These are phyloP conservation scores for Cytospora leucostoma DNA, from an alignment of 2,329 filamentous ascomycete species.

Conservation along the genomic window DNA sequence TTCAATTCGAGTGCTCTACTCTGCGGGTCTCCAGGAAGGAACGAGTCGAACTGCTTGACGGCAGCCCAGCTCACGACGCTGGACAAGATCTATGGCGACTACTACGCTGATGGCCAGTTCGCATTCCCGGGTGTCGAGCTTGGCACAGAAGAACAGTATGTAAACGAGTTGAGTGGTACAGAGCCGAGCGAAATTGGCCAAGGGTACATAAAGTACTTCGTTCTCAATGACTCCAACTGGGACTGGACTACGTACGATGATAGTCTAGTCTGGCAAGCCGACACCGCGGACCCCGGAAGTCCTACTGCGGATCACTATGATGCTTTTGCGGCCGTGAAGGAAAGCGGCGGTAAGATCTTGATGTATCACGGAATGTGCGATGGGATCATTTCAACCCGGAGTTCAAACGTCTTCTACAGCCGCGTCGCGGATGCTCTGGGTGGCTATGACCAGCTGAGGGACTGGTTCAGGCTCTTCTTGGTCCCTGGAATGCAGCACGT, in stretches of 20 bases:
- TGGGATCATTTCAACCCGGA: conserved; percentile 38
- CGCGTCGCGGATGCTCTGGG: conserved; percentile 41
- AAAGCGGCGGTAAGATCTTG: conserved; percentile 43
- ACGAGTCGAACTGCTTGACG: conserved; percentile 23
- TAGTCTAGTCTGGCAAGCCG: conserved; percentile 32
- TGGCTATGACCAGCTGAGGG: conserved; percentile 38
- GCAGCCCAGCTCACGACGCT: conserved; percentile 40
- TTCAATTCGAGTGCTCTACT: conserved; percentile 38
- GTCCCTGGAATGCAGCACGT: conserved; percentile 57
- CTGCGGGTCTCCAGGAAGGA: conserved; percentile 25
- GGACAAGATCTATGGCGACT: conserved; percentile 36
- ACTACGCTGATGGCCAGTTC: conserved; percentile 27
- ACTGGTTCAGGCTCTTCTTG: conserved; percentile 53
- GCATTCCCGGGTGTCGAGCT: conserved; percentile 42
- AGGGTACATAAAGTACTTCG: conserved; percentile 34
- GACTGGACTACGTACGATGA: conserved; percentile 36
- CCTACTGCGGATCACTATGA: conserved; percentile 36
- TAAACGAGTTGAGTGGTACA: conserved; percentile 28
- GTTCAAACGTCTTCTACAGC: conserved; percentile 38
- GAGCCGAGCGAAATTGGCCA: conserved; percentile 32
- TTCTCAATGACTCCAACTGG: conserved; percentile 36
- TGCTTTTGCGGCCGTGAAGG: conserved; percentile 34
- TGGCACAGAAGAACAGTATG: conserved; percentile 44
- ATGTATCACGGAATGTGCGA: conserved; percentile 46
- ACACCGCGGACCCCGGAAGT: conserved; percentile 34